Conservation (phyloP, 129 eudicot genomes). For the Helichrysum umbraculigerum region DNA sequence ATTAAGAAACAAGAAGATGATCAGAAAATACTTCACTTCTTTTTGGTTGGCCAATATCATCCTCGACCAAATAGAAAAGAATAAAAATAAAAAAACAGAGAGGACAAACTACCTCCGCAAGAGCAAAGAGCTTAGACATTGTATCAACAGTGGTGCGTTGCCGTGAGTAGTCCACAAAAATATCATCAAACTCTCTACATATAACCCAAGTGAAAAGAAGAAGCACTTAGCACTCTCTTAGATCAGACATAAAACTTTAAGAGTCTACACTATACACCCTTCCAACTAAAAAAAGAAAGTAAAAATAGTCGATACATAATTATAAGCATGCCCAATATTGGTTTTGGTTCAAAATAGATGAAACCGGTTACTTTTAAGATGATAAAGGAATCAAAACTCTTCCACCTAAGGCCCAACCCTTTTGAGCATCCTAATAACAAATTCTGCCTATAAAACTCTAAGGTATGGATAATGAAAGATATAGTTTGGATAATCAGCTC, state of each 20-base stretch:
- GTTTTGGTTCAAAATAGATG: background rate
- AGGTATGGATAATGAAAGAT: background rate
- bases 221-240: slow-evolving; percentile 13
- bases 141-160: slow-evolving; percentile 75
- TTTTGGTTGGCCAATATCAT: background rate
- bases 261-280: background rate
- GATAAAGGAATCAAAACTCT: background rate
- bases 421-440: slow-evolving; percentile 1
- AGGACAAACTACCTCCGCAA: slow-evolving; percentile 69
- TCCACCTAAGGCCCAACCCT: background rate
- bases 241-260: slow-evolving; percentile 13
- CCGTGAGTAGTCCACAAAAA: slow-evolving; percentile 80
- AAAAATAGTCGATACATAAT: background rate
- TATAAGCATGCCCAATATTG: background rate
- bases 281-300: background rate
- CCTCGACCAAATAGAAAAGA: slow-evolving; percentile 9
- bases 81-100: too few relatives aligned
- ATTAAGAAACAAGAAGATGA: slow-evolving; percentile 18
- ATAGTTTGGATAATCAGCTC: background rate
- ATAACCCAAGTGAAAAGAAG: slow-evolving; percentile 14
- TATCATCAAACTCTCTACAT: slow-evolving; percentile 77
- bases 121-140: slow-evolving; percentile 57
- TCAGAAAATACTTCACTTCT: slow-evolving; percentile 13
- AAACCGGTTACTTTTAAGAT: background rate
- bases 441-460: background rate